Base-by-base conservation (phyloP, 2,329 filamentous ascomycete genomes). In the Ramichloridium luteum region DNA sequence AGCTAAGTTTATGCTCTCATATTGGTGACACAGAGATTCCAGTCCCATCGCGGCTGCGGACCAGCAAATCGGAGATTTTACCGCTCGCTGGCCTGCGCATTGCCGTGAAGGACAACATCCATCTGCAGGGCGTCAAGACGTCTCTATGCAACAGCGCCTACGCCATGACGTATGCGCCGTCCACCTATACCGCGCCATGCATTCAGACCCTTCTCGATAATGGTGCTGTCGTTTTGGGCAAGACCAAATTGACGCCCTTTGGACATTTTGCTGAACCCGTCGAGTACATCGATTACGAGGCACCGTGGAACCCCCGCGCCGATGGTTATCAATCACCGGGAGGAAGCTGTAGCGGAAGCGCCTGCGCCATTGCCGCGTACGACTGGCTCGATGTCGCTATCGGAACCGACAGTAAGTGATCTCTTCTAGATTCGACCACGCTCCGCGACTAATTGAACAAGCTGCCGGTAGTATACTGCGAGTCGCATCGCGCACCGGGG, bases 11-110 rank as follows among this genome's bases (percentile, higher is more conserved):
- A n/a, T n/a, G n/a, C n/a, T n/a, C n/a, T n/a, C n/a, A n/a, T n/a
- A n/a, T n/a, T n/a, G n/a, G n/a, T n/a, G n/a, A n/a, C n/a, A n/a
- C n/a, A n/a, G n/a, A n/a, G n/a, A 23, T 62, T 32, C 62, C 54
- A 4, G 72, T 77, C 1, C 71, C 72, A 3, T 76, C 72, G 6
- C 60, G 72, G 5, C 54, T 77, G 0, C 74, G 74, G 51, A 71
- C 58, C 48, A 64, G 59, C 2, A 62, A 59, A 16, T 68, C 64
- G 0, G 41, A 49, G 0, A 54, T 60, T 11, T 62, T 69, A 43
- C 72, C 72, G 0, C 56, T 77, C 0, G 65, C 68, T 4, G 73
- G 74, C n/a, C 61, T 74, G 4, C 62, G 74, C 12, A 47, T 77
- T 1, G 71, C 64, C 1, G 60, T 77, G 32, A 78, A 78, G 47